Conservation (phyloP, 495 filamentous ascomycete genomes). For the Penicillium lagena region DNA sequence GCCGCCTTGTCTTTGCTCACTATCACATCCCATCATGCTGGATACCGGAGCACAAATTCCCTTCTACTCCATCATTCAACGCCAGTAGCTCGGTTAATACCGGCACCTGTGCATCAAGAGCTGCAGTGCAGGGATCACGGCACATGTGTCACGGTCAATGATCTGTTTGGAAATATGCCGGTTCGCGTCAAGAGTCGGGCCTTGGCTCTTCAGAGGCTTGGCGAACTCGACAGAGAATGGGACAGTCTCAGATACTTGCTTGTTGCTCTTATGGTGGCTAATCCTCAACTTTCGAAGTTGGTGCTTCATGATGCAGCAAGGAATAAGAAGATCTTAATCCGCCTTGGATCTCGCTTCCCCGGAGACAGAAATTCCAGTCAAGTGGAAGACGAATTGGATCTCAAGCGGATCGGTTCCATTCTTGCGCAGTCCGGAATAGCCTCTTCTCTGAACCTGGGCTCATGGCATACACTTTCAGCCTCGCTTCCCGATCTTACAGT, state of each 20-base stretch:
- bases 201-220: slow-evolving; percentile 33
- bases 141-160: slow-evolving; percentile 72
- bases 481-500: slow-evolving; percentile 53
- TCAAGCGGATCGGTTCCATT: slow-evolving; percentile 41
- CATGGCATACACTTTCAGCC: slow-evolving; percentile 66
- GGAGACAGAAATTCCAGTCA: too few relatives aligned
- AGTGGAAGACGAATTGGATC: slow-evolving; percentile 10
- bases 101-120: slow-evolving; percentile 55
- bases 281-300: slow-evolving; percentile 25
- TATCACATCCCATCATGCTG: slow-evolving; percentile 68
- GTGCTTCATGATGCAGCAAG: slow-evolving; percentile 24
- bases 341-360: slow-evolving; percentile 5
- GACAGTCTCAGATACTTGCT: slow-evolving; percentile 53
- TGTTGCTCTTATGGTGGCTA: slow-evolving; percentile 61
- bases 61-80: slow-evolving; percentile 66
- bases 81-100: slow-evolving; percentile 59
- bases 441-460: slow-evolving; percentile 37
- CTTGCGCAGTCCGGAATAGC: slow-evolving; percentile 60
- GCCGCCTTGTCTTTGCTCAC: slow-evolving; percentile 70
- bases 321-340: slow-evolving; percentile 24
- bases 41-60: slow-evolving; percentile 58
- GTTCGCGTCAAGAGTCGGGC: slow-evolving; percentile 86
- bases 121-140: slow-evolving; percentile 57
- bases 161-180: slow-evolving; percentile 93
- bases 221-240: slow-evolving; percentile 64